Percentiles rank a stretch among this genome's conserved stretches.
phyloP scores from a whole-genome alignment of 2,329 filamentous ascomycete genomes.

The Fusarium musae region DNA sequence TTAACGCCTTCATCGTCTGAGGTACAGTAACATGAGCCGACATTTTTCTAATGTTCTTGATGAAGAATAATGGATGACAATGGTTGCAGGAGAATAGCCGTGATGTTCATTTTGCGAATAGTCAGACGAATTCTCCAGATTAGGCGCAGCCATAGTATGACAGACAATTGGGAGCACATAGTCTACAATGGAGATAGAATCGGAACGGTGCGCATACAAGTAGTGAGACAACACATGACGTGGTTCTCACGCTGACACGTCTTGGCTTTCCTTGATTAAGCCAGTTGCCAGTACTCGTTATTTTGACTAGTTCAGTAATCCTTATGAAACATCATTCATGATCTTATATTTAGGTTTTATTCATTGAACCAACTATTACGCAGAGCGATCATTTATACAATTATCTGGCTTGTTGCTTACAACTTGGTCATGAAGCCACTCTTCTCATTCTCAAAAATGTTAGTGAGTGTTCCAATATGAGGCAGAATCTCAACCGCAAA shows the following conservation, averaged over 20 bases:
- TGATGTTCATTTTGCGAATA: not conserved
- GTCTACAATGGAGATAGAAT: not conserved
- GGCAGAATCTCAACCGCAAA: conserved; percentile 56
- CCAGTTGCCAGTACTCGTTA: not conserved
- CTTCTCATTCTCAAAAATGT: conserved; percentile 45
- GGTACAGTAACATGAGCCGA: not conserved
- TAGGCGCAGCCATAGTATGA: not conserved
- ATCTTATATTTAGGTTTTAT: not conserved
- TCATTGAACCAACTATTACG: not conserved
- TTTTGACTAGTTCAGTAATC: not conserved
- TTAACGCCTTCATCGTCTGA: conserved; percentile 30
- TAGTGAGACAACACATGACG: not conserved
- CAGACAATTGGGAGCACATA: not conserved
- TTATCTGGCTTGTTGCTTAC: not conserved
- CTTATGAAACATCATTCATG: not conserved
- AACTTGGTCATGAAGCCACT: conserved; percentile 25
- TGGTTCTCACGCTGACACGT: not conserved
- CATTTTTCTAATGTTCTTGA: not conserved
- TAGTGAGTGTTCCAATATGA: conserved; percentile 57
- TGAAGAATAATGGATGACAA: not conserved
- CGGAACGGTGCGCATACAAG: not conserved
- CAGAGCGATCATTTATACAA: not conserved
- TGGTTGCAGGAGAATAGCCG: not conserved
- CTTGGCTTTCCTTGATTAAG: not conserved
- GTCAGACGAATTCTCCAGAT: not conserved